phyloP scores from a whole-genome alignment of 202 grass and related monocot genomes.

The Miscanthus sacchariflorus region DNA sequence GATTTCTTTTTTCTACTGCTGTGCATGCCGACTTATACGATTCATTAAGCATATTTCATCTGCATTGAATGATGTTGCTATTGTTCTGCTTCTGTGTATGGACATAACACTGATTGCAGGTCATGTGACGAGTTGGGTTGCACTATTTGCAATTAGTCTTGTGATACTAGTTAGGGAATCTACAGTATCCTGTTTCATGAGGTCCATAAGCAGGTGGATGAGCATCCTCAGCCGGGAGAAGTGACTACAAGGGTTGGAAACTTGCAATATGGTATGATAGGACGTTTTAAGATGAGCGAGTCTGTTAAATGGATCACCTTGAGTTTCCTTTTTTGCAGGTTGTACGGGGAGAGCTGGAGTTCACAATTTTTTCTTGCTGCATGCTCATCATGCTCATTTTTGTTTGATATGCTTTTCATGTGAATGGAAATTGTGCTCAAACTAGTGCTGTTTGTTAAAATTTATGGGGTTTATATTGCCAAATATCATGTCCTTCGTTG shows the following conservation, averaged over 20 bases:
- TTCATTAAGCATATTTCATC: background rate
- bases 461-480: background rate
- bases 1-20: background rate
- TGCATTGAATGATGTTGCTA: background rate
- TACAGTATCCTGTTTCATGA: constrained; percentile 29
- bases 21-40: background rate
- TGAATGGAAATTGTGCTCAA: background rate
- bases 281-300: constrained; percentile 38
- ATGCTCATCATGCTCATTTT: background rate
- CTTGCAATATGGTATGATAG: constrained; percentile 71
- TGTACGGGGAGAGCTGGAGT: background rate
- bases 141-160: constrained; percentile 37
- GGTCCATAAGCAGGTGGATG: constrained; percentile 42
- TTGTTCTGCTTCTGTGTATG: constrained; percentile 25
- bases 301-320: constrained; percentile 22
- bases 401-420: background rate
- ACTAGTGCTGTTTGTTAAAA: constrained; percentile 5
- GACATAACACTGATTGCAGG: constrained; percentile 47
- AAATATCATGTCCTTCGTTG: background rate
- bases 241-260: constrained; percentile 25
- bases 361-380: background rate
- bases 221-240: constrained; percentile 4
- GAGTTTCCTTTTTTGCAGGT: constrained; percentile 49
- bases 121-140: constrained; percentile 24
- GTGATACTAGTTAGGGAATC: constrained; percentile 36